Percentiles rank a stretch among this genome's conserved stretches.
phyloP scores from a whole-genome alignment of 2,329 filamentous ascomycete genomes.

The Paraphoma sp. region DNA sequence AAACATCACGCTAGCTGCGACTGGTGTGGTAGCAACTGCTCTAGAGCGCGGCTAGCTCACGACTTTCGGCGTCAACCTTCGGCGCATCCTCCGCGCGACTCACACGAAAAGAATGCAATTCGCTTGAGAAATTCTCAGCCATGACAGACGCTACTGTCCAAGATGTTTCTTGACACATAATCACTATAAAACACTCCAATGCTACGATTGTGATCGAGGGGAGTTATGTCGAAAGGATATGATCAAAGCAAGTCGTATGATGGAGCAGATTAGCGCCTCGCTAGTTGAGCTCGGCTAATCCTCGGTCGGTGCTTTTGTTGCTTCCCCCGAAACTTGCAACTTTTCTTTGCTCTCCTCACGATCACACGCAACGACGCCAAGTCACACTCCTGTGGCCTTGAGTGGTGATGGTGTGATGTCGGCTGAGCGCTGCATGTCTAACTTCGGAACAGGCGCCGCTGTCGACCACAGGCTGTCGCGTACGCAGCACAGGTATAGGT shows the following conservation, averaged over 20 bases:
- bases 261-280: conserved; percentile 1
- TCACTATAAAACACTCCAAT: too few species aligned
- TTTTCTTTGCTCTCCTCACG: conserved; percentile 1
- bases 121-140: too few species aligned
- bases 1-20: neutral
- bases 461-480: too few species aligned
- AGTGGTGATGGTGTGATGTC: too few species aligned
- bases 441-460: too few species aligned
- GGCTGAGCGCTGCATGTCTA: too few species aligned
- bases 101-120: neutral
- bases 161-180: too few species aligned
- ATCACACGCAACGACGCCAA: neutral
- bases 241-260: neutral
- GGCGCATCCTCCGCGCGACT: neutral
- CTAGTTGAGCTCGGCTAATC: neutral
- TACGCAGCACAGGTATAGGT: conserved; percentile 1
- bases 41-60: neutral
- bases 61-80: neutral
- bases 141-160: too few species aligned
- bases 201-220: too few species aligned
- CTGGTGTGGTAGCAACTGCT: neutral
- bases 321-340: neutral
- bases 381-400: neutral
- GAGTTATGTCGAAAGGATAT: too few species aligned
- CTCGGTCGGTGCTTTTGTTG: neutral